These are phyloP conservation scores for Penicillium parvum DNA, from an alignment of 495 filamentous ascomycete species.

Conservation along the genomic window DNA sequence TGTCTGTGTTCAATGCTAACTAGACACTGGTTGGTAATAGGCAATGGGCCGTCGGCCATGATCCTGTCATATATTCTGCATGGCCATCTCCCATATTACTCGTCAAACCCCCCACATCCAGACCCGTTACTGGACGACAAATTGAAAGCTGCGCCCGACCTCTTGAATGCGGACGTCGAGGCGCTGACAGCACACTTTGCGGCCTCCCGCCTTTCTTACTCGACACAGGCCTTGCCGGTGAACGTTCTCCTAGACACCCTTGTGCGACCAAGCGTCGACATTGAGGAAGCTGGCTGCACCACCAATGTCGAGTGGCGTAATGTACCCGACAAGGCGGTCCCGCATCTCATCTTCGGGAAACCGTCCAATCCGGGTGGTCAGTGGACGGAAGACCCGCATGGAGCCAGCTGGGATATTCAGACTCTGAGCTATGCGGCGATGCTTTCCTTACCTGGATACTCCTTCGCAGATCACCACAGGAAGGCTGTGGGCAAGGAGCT, in stretches of 20 bases:
- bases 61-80: constrained; percentile 66
- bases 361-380: constrained; percentile 54
- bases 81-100: constrained; percentile 59
- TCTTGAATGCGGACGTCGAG: constrained; percentile 44
- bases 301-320: constrained; percentile 56
- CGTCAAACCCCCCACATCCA: constrained; percentile 50
- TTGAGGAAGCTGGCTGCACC: constrained; percentile 44
- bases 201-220: constrained; percentile 58
- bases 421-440: constrained; percentile 63
- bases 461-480: constrained; percentile 52
- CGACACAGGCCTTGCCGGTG: constrained; percentile 59
- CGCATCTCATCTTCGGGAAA: constrained; percentile 57
- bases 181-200: constrained; percentile 57
- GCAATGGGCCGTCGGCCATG: constrained; percentile 63
- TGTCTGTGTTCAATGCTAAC: constrained; percentile 12
- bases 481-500: constrained; percentile 39
- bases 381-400: constrained; percentile 56
- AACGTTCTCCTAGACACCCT: constrained; percentile 64
- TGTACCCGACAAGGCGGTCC: constrained; percentile 47
- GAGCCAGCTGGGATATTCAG: constrained; percentile 53
- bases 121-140: constrained; percentile 58
- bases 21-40: constrained; percentile 20
- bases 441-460: constrained; percentile 61
- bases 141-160: constrained; percentile 37
- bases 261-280: constrained; percentile 60